Evolutionary conservation across 75 land plant genomes (phyloP).

Genomic region (Isoetes taiwanensis): DNA sequence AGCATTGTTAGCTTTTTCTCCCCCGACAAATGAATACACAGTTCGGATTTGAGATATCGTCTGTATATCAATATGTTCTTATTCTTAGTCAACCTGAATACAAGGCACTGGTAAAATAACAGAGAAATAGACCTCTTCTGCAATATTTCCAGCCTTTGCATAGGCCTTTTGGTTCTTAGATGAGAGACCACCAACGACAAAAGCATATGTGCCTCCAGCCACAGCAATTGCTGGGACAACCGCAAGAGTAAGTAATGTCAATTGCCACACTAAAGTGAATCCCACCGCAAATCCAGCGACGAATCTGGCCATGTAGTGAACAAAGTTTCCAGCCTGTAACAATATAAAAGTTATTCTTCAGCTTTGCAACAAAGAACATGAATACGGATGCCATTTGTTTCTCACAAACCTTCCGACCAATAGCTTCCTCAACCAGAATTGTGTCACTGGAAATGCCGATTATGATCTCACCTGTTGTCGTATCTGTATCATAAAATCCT

Average conservation of each 20-base stretch:
- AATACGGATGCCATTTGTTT: too few relatives aligned
- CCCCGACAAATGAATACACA: conserved; percentile 44
- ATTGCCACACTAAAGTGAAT: conserved; percentile 41
- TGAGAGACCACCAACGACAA: conserved; percentile 24
- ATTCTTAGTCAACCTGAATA: too few relatives aligned
- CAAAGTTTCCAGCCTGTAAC: conserved; percentile 43
- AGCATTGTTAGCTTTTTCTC: conserved; percentile 17
- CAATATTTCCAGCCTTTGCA: conserved; percentile 36
- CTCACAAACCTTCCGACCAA: conserved; percentile 42
- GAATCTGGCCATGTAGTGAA: conserved; percentile 51
- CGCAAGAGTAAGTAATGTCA: conserved; percentile 48
- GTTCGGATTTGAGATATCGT: conserved; percentile 32
- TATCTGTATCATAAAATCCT: conserved; percentile 33
- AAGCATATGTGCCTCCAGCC: conserved; percentile 34
- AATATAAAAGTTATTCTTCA: background rate
- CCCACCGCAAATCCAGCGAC: conserved; percentile 47
- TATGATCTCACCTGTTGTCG: conserved; percentile 22
- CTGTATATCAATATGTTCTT: too few relatives aligned
- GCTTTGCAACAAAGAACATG: too few relatives aligned
- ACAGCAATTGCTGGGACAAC: conserved; percentile 46
- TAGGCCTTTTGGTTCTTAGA: conserved; percentile 34
- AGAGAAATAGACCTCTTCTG: conserved; percentile 28
- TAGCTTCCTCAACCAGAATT: conserved; percentile 30
- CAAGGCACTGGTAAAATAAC: background rate
- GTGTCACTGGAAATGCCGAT: conserved; percentile 27